Evolutionary conservation across 257 asterid genomes (phyloP), one percentile per base, ranked within the genome.

Genomic region (Scutellaria minor): DNA sequence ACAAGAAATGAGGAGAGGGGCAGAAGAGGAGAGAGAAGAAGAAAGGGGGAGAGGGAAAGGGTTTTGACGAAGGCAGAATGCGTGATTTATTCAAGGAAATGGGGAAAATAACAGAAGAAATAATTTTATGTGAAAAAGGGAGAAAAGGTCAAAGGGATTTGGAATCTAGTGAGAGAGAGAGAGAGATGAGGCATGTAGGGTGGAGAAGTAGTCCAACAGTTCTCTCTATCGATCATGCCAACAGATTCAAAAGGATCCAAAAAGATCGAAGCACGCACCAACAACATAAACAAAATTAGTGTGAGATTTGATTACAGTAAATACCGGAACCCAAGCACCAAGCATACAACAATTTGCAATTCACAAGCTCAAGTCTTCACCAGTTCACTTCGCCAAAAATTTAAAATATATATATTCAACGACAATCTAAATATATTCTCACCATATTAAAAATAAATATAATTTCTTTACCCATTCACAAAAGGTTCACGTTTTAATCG

Each of bases 201-300:
- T 31, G 37, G 37, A 31, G 37, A 31, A 4, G 37, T 31, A 31
- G 37, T 2, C 37, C 37, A 31, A 4, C 46, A 40, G 31, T 46
- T 7, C 12, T 6, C 50, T 22, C 40, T 5, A 52, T 39, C 48
- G 18, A 7, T 27, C 5, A 60, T 37, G 40, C 65, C 42, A 65
- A 20, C 22, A 37, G 51, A 76, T 70, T 14, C 61, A 5, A 53
- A 18, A 31, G n/a, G 46, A 56, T 69, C 62, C 68, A 62, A 31
- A 60, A 41, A 42, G 37, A 24, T 41, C 48, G 41, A 1, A 44
- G 2, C 2, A 0, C 7, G 6, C 13, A 48, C 44, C 48, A 47
- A 64, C 47, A 72, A 64, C 47, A 27, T 27, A 22, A 68, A 68
- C 58, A 42, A 18, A 53, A 50, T 4, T 50, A 50, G 27, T 54